These are phyloP conservation scores for Rhynchosporium graminicola DNA, from an alignment of 2,329 filamentous ascomycete genomes.

Conservation along the genomic window DNA sequence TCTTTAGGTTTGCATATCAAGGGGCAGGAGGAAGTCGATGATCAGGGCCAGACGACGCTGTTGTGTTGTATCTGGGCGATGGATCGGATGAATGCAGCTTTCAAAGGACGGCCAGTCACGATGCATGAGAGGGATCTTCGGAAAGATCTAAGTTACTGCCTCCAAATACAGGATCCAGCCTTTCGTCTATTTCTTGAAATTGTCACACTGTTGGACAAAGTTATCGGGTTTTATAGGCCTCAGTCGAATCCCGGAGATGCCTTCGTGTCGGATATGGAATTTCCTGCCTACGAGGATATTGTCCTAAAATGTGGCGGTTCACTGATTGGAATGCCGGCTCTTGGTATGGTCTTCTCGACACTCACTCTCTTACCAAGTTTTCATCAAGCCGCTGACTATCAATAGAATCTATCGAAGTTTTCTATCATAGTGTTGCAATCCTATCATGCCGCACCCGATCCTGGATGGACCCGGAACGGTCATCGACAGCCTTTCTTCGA, in stretches of 20 bases:
- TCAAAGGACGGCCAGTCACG: constrained; percentile 60
- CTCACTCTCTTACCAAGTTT: not conserved
- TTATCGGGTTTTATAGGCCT: constrained; percentile 62
- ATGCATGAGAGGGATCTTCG: constrained; percentile 63
- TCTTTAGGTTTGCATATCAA: constrained; percentile 57
- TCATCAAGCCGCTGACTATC: not conserved
- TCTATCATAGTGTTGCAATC: constrained; percentile 66
- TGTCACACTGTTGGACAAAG: constrained; percentile 56
- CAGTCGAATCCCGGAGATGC: constrained; percentile 41
- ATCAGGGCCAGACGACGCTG: constrained; percentile 43
- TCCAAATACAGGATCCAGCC: constrained; percentile 52
- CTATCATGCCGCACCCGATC: constrained; percentile 54
- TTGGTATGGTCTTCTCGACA: constrained; percentile 22
- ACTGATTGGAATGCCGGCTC: constrained; percentile 25
- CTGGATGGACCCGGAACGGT: constrained; percentile 27
- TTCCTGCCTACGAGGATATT: constrained; percentile 40
- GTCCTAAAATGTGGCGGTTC: constrained; percentile 27
- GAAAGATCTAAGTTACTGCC: constrained; percentile 52
- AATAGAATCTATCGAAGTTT: constrained; percentile 59
- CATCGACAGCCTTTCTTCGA: constrained; percentile 31
- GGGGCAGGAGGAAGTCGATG: constrained; percentile 42
- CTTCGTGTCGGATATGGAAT: constrained; percentile 24
- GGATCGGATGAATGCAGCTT: constrained; percentile 59
- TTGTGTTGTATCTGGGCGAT: constrained; percentile 63
- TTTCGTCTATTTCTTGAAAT: constrained; percentile 60